Base-by-base conservation (phyloP, 352 stramenopile species). In the Globisporangium parvum region DNA sequence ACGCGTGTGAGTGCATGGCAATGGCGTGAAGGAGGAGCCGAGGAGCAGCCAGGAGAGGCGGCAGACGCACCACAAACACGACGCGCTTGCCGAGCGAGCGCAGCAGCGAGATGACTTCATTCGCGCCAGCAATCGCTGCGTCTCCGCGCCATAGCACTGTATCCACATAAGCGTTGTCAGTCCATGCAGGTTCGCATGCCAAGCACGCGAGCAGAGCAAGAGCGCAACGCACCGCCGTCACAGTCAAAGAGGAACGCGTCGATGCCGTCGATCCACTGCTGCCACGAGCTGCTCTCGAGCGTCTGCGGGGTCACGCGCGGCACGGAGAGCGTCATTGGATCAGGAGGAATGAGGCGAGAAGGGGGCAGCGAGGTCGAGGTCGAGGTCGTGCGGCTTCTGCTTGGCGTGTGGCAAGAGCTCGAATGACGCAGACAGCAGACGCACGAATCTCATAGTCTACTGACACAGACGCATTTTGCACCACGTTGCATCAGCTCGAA, bases 181-280 rank as follows among this genome's bases (percentile, higher is more conserved):
- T n/a, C n/a, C n/a, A n/a, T n/a, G n/a, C n/a, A n/a, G n/a, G n/a
- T n/a, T n/a, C n/a, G n/a, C n/a, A n/a, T n/a, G n/a, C n/a, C 21
- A 28, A 50, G 31, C 55, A 39, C n/a, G 50, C 12, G 18, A 15
- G n/a, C 40, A 35, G 26, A 21, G 23, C 46, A 55, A 2, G 15
- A n/a, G 20, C 47, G 20, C 24, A 51, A 24, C 60, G 39, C 49
- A 91, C 82, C 82, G 59, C 84, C 84, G 67, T 93, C 84, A 60
- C 84, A 93, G 66, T 93, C 84, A 37, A 92, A 81, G 21, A 92
- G 71, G 63, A 92, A 90, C 31, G 77, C 70, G 59, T 92, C 81
- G 23, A 90, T 58, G 14, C 68, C 61, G 33, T 75, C 50, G 47
- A 89, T 75, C 79, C 79, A 92, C 57, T 76, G 70, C 60, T 67